Evolutionary conservation across 2,329 filamentous ascomycete species (phyloP).

Genomic region (Colletotrichum sublineola): DNA sequence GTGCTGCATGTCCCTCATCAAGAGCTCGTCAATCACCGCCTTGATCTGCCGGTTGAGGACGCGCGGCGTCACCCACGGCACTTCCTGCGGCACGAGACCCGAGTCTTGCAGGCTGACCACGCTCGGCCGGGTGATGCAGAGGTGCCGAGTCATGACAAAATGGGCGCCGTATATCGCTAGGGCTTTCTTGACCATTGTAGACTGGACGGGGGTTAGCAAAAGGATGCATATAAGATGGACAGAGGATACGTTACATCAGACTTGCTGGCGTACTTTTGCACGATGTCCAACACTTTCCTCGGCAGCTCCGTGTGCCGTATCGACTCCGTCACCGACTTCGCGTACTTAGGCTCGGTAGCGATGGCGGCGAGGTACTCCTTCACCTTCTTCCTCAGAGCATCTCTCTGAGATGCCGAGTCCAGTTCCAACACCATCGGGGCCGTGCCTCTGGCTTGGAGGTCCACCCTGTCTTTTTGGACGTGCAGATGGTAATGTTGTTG

Average conservation of each 20-base stretch:
- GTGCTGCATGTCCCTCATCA: conserved; percentile 63
- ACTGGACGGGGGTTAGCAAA: conserved; percentile 47
- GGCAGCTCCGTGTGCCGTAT: conserved; percentile 61
- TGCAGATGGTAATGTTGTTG: conserved; percentile 65
- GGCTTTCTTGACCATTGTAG: conserved; percentile 65
- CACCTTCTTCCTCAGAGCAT: conserved; percentile 60
- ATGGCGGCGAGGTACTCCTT: conserved; percentile 65
- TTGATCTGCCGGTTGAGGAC: conserved; percentile 70
- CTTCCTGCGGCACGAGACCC: conserved; percentile 59
- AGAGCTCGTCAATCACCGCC: conserved; percentile 67
- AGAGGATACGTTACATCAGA: conserved; percentile 55
- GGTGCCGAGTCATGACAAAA: conserved; percentile 68
- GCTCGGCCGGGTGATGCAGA: conserved; percentile 63
- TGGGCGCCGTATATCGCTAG: conserved; percentile 69
- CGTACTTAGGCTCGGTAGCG: conserved; percentile 61
- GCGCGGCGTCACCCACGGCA: conserved; percentile 63
- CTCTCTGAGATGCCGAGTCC: conserved; percentile 56
- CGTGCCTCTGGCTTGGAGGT: conserved; percentile 57
- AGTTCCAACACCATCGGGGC: conserved; percentile 66
- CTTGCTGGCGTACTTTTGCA: conserved; percentile 61
- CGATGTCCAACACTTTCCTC: conserved; percentile 60
- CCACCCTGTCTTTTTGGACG: conserved; percentile 53
- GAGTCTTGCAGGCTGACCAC: conserved; percentile 53
- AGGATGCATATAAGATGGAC: neutral
- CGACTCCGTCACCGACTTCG: conserved; percentile 64